Conservation (phyloP, 768 basidiomycete genomes). For the Auriscalpium orientale region DNA sequence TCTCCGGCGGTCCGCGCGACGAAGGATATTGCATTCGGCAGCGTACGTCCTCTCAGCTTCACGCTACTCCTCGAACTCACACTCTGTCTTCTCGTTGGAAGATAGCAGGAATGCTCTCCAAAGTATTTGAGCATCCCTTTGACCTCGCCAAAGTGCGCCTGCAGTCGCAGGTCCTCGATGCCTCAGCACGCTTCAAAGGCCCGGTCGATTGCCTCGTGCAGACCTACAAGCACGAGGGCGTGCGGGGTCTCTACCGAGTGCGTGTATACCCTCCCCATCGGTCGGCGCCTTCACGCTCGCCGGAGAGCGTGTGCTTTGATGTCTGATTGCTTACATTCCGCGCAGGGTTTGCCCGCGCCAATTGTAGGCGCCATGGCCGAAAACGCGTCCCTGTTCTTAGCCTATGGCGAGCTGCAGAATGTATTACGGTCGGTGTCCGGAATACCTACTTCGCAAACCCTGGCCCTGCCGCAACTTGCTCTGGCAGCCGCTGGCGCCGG, state of each 20-base stretch:
- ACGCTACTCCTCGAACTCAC: neutral
- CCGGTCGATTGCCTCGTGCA: conserved; percentile 81
- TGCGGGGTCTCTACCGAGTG: conserved; percentile 83
- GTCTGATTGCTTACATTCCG: neutral
- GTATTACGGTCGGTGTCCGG: conserved; percentile 39
- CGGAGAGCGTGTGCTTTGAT: neutral
- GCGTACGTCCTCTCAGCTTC: conserved; percentile 12
- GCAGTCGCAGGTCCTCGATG: conserved; percentile 81
- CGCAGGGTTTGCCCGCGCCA: conserved; percentile 79
- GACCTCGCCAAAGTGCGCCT: conserved; percentile 93
- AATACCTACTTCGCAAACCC: conserved; percentile 28
- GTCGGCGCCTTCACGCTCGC: neutral
- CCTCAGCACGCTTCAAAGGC: conserved; percentile 66
- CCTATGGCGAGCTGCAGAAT: conserved; percentile 73
- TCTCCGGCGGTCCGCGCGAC: conserved; percentile 17
- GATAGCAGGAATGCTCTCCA: conserved; percentile 83
- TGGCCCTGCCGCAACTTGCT: conserved; percentile 62
- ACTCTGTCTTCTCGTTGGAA: conserved; percentile 20
- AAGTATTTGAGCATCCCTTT: conserved; percentile 90
- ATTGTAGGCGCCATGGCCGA: conserved; percentile 89
- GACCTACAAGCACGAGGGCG: conserved; percentile 76
- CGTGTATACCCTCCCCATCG: conserved; percentile 20
- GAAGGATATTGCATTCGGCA: conserved; percentile 23
- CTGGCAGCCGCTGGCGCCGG: conserved; percentile 87
- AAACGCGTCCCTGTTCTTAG: conserved; percentile 81